Base-by-base conservation (phyloP, 2,329 filamentous ascomycete species). In the Rachicladosporium sp. region DNA sequence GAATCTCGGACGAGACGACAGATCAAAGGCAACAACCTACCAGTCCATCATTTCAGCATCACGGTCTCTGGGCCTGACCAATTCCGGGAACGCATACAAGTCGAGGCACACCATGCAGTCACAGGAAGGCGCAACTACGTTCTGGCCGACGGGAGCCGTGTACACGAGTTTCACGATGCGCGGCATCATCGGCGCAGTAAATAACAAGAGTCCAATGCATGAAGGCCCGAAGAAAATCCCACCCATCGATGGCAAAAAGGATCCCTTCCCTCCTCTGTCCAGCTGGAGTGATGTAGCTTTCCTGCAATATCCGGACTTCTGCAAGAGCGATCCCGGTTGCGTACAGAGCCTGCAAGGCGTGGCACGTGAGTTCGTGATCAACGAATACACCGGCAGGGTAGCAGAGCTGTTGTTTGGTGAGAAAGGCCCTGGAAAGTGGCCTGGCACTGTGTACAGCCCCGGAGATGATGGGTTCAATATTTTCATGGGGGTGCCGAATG, bases 281-380 rank as follows among this genome's bases (percentile, higher is more conserved):
- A 34, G 34, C n/a, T 41, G 39, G 39, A 41, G 39, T 12, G 39
- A 41, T 21, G 39, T n/a, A 33, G 21, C 35, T 19, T 41, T 41
- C 35, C 12, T 36, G 12, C 23, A 31, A 12, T 41, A 41, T 15
- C 32, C 37, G 12, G 39, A 37, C 9, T 13, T 33, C 10, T 41
- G 39, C 12, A 27, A 33, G n/a, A 11, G 30, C 23, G 39, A 41
- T 30, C 30, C 39, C 12, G 23, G 19, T 2, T 33, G 19, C 10
- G 36, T 41, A 33, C 33, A 37, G 34, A 29, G 33, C 12, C 34
- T 41, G 21, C 36, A 37, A 37, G 39, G 30, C 9, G 30, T 33
- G 9, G 30, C 37, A 13, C 10, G 31, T 21, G 34, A 41, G 8
- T 33, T 7, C 10, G 34, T 41, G 8, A 29, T 29, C 29, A 41